A percentile compares a stretch with the other conserved stretches of the same genome.
Conservation (phyloP, 2,329 filamentous ascomycete genomes). For the Trichophyton mentagrophytes region DNA sequence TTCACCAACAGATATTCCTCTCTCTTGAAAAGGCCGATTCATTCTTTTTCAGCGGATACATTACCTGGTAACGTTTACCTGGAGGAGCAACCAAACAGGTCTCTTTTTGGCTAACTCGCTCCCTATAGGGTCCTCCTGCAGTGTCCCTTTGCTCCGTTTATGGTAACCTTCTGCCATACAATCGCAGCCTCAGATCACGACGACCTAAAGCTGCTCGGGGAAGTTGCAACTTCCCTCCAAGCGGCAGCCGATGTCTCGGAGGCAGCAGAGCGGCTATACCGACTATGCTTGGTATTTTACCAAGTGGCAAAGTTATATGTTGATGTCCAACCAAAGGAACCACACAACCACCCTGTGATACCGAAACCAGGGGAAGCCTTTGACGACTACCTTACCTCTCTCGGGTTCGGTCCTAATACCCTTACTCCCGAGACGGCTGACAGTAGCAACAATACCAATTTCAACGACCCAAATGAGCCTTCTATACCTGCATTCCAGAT, state of each 20-base stretch:
- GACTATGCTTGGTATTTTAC: conserved; percentile 49
- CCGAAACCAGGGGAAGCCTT: conserved; percentile 41
- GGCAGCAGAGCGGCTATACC: conserved; percentile 47
- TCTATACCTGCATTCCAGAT: conserved; percentile 1
- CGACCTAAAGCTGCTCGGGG: conserved; percentile 44
- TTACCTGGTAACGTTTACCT: conserved; percentile 22
- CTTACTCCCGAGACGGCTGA: conserved; percentile 6
- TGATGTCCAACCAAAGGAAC: conserved; percentile 37
- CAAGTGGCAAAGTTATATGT: conserved; percentile 51
- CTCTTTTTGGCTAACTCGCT: not conserved
- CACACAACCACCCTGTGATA: conserved; percentile 29
- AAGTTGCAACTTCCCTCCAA: conserved; percentile 46
- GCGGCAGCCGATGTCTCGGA: conserved; percentile 43
- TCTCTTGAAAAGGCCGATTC: conserved; percentile 19
- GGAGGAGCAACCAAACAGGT: not conserved
- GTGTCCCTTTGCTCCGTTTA: conserved; percentile 39
- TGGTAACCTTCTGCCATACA: conserved; percentile 37
- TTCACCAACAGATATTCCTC: conserved; percentile 22
- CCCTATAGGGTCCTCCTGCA: conserved; percentile 26
- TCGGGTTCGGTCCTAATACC: conserved; percentile 44
- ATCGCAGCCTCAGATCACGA: conserved; percentile 40
- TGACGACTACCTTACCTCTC: conserved; percentile 51
- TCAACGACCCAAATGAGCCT: not conserved
- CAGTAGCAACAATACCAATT: not conserved
- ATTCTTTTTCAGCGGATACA: conserved; percentile 22